phyloP scores from a whole-genome alignment of 2,329 filamentous ascomycete genomes.

The Tolypocladium tropicale region DNA sequence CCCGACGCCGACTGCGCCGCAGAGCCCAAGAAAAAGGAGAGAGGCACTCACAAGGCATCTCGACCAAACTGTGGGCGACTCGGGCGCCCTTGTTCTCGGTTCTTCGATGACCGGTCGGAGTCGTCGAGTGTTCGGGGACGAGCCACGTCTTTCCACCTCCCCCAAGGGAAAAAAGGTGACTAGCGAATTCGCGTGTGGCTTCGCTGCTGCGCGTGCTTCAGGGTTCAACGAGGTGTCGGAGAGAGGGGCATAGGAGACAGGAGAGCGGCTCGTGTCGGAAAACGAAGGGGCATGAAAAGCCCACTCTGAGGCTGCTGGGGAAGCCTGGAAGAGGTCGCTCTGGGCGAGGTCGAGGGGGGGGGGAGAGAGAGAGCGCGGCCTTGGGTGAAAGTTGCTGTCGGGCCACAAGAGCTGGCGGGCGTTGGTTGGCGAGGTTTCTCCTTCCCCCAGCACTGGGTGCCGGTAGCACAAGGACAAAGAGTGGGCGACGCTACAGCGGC shows the following conservation, averaged over 20 bases:
- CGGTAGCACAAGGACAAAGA: not conserved
- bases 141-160: slow-evolving; percentile 2
- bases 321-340: not conserved
- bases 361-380: no score
- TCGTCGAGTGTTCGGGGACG: slow-evolving; percentile 4
- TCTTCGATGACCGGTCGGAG: slow-evolving; percentile 3
- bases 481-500: not conserved
- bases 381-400: not conserved
- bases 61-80: slow-evolving; percentile 15
- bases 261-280: not conserved
- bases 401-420: not conserved
- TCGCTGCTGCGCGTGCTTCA: not conserved
- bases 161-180: not conserved
- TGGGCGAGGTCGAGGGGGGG: not conserved
- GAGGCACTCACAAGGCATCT: slow-evolving; percentile 27
- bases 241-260: not conserved
- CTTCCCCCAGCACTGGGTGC: not conserved
- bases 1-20: not conserved
- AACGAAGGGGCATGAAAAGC: not conserved
- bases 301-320: not conserved
- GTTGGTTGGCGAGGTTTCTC: not conserved
- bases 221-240: not conserved
- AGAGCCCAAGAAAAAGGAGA: not conserved
- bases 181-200: not conserved
- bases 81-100: slow-evolving; percentile 10